Evolutionary conservation across 495 filamentous ascomycete species (phyloP), one percentile per base, ranked within the genome.

Genomic region (Halenospora varia): DNA sequence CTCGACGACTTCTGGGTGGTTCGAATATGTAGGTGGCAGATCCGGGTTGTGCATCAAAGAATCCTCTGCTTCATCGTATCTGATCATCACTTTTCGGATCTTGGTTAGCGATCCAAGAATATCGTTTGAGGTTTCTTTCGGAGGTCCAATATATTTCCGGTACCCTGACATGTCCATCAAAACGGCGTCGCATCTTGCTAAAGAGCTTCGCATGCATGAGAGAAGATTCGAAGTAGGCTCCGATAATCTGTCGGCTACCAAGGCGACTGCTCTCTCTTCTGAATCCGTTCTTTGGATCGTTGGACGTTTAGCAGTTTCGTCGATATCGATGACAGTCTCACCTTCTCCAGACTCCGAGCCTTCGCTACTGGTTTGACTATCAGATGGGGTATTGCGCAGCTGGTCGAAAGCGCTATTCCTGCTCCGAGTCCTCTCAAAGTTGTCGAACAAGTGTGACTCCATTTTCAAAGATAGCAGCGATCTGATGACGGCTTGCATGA

Each of bases 401-500:
- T 35, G 29, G 13, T 35, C 13, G 4, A 13, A 6, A 6, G 29
- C 35, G 49, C 13, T 10, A 11, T 40, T 49, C 23, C 9, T 26
- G 25, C 20, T 23, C 23, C 52, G 25, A n/a, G 10, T 42, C 8
- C 62, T 47, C 2, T 65, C 64, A 20, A 49, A 22, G 0, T 56
- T 25, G 46, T 69, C 62, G 50, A 80, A 75, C 3, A 81, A 67
- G 8, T 59, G 66, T 2, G 70, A 71, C 45, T 80, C 71, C 17
- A 76, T 70, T 53, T 74, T 73, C 22, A 82, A 60, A 56, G 71
- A 68, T 13, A 74, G 64, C 11, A 79, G 60, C 44, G 75, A 66
- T 57, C 81, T 69, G 53, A 82, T 75, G 9, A 80, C 75, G 2
- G 65, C 74, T 61, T 84, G 81, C 35, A 82, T 70, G 13, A 74